Evolutionary conservation across 1,284 basidiomycete species (phyloP), one percentile per base, ranked within the genome.

Genomic region (Sutorius eximius): DNA sequence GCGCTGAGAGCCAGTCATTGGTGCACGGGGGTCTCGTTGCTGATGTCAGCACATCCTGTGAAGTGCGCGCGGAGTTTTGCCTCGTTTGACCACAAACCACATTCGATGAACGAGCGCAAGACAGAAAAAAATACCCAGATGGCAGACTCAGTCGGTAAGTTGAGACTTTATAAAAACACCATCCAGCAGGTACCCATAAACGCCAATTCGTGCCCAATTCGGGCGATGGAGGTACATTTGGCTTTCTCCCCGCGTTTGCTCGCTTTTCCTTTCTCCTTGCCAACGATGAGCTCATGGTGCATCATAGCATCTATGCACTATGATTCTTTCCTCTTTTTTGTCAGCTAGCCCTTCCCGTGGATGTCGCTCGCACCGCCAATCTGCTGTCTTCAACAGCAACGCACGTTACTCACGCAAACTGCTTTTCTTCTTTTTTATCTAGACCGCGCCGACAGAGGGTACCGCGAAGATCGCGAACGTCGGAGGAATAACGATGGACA

Each of bases 221-320:
- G 62, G 63, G 45, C 66, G 71, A 68, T 50, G 59, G 73, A 74
- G 69, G 72, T 72, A 71, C 66, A 27, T 27, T 69, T 65, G 68
- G 61, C 62, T 51, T 52, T 62, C 56, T 52, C 59, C 53, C 34
- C 40, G 63, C 55, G 62, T 58, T 56, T 57, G 54, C 61, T 60
- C 53, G 62, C 57, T 55, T 58, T 42, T 32, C 37, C 36, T 64
- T 66, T 67, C 60, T 51, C 55, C 51, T 51, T 53, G 57, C 54
- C 59, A 58, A 72, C 66, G 63, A 69, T 65, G 68, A 70, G 77
- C 83, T 85, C 81, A 86, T 83, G 82, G 82, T 83, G 84, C 82
- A 78, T 75, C 72, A 64, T 71, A 71, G 65, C 61, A 71, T 73
- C 67, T 68, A 68, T 77, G 82, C 82, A 82, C 80, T 78, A 75